Percentiles rank a stretch among this genome's conserved stretches.
These are phyloP conservation scores for Knoxia roxburghii DNA, from an alignment of 257 asterid species.

Conservation along the genomic window DNA sequence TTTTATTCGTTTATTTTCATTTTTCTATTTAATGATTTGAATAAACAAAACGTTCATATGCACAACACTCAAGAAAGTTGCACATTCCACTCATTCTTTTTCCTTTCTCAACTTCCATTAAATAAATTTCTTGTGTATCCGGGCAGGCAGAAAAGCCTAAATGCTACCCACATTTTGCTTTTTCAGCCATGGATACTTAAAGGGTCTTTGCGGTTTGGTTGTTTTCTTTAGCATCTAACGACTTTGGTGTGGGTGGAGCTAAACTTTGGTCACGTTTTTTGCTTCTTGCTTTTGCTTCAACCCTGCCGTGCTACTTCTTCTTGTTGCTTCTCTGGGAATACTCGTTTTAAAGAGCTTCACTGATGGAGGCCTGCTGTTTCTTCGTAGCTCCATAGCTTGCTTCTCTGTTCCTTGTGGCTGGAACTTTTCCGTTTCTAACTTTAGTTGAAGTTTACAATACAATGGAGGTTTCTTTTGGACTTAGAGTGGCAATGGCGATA, in stretches of 20 bases:
- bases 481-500: conserved; percentile 22
- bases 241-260: conserved; percentile 11
- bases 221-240: neutral
- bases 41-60: conserved; percentile 46
- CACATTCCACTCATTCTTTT: conserved; percentile 30
- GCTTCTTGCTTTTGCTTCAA: conserved; percentile 18
- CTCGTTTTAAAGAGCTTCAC: too few relatives aligned
- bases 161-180: conserved; percentile 11
- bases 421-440: neutral
- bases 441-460: neutral
- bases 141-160: neutral
- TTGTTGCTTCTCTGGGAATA: neutral
- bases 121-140: neutral
- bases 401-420: neutral
- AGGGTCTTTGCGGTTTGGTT: neutral
- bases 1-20: conserved; percentile 1
- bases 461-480: conserved; percentile 47
- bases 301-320: conserved; percentile 13
- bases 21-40: neutral
- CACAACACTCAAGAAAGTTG: conserved; percentile 56
- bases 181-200: neutral
- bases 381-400: neutral
- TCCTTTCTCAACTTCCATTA: conserved; percentile 1
- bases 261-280: conserved; percentile 28
- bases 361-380: conserved; percentile 3